Conservation (phyloP, 1,284 basidiomycete species). For the Sparassis latifolia region DNA sequence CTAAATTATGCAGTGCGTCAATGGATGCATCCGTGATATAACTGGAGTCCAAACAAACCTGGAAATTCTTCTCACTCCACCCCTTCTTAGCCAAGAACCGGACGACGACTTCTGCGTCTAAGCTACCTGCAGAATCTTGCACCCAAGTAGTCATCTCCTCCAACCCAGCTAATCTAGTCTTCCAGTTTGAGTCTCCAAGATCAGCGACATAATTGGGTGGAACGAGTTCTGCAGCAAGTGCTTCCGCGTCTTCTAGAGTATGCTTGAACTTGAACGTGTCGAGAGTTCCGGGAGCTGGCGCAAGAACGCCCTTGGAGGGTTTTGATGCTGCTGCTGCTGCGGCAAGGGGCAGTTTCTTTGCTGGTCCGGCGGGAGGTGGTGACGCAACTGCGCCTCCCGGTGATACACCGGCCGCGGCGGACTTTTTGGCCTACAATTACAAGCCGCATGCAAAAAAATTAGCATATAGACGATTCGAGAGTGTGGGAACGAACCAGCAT, state of each 20-base stretch:
- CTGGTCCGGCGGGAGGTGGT: slow-evolving; percentile 29
- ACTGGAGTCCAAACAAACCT: slow-evolving; percentile 43
- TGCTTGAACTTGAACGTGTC: slow-evolving; percentile 92
- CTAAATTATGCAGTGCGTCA: slow-evolving; percentile 33
- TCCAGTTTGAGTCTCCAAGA: slow-evolving; percentile 89
- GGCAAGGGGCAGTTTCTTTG: slow-evolving; percentile 39
- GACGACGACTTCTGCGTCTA: slow-evolving; percentile 88
- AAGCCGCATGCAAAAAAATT: neutral
- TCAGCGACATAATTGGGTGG: slow-evolving; percentile 69
- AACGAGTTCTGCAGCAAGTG: slow-evolving; percentile 68
- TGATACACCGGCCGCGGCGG: slow-evolving; percentile 20
- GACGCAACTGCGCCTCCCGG: slow-evolving; percentile 24
- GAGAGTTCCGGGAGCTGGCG: slow-evolving; percentile 44
- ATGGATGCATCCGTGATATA: neutral
- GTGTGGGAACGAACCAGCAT: slow-evolving; percentile 31
- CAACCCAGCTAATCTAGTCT: slow-evolving; percentile 80
- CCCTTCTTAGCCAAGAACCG: slow-evolving; percentile 92
- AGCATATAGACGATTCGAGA: neutral
- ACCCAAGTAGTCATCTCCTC: slow-evolving; percentile 87
- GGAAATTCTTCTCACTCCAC: slow-evolving; percentile 98
- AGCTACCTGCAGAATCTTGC: slow-evolving; percentile 54
- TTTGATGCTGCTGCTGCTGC: slow-evolving; percentile 37
- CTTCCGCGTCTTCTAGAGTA: slow-evolving; percentile 89
- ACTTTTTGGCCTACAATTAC: slow-evolving; percentile 44
- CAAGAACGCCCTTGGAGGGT: slow-evolving; percentile 44